Evolutionary conservation across 495 filamentous ascomycete species (phyloP).

Genomic region (Friedmanniomyces simplex): DNA sequence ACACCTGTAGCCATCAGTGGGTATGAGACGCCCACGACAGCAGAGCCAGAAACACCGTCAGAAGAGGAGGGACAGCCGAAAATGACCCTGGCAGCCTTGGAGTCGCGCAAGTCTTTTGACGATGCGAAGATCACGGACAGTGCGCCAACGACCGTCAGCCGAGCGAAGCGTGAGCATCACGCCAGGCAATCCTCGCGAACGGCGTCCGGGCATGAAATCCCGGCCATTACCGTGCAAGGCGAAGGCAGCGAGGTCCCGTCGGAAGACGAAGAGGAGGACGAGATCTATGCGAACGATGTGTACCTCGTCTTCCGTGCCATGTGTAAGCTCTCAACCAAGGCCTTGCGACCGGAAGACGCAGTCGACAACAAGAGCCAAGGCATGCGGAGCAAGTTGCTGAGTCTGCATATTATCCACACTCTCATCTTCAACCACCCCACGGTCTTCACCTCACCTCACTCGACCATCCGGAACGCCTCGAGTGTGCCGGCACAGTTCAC

Average conservation of each 20-base stretch:
- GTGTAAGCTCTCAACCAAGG: constrained; percentile 92
- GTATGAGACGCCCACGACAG: constrained; percentile 33
- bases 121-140: constrained; percentile 84
- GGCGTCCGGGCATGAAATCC: constrained; percentile 39
- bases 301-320: constrained; percentile 96
- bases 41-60: constrained; percentile 46
- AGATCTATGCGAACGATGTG: constrained; percentile 91
- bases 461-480: constrained; percentile 79
- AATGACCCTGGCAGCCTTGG: constrained; percentile 89
- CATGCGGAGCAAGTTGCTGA: constrained; percentile 95
- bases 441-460: constrained; percentile 78
- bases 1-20: constrained; percentile 14
- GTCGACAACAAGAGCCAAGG: constrained; percentile 86
- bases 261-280: constrained; percentile 85
- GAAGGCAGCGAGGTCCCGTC: constrained; percentile 41
- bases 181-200: constrained; percentile 41
- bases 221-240: constrained; percentile 33
- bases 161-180: constrained; percentile 43
- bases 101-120: constrained; percentile 86
- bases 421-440: constrained; percentile 82
- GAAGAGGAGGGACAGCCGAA: constrained; percentile 57
- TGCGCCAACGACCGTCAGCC: constrained; percentile 84
- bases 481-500: constrained; percentile 80
- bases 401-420: constrained; percentile 86
- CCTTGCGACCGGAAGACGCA: constrained; percentile 77